Base-by-base conservation (phyloP, 768 basidiomycete species). In the Cystofilobasidium macerans region DNA sequence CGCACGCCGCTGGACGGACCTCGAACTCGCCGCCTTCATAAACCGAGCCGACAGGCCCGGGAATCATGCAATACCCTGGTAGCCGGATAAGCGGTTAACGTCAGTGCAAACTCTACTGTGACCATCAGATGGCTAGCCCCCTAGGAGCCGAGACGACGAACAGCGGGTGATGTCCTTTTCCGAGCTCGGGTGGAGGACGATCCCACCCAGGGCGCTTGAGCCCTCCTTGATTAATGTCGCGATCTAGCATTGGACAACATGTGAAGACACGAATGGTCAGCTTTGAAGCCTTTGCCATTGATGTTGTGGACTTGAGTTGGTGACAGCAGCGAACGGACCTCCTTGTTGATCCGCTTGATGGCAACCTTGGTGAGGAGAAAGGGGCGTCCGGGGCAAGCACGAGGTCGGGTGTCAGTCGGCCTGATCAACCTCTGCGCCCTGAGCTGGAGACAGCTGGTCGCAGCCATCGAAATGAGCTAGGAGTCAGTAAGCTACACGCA, bases 301-400 rank as follows among this genome's bases (percentile, higher is more conserved):
- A n/a, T n/a, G n/a, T n/a, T n/a, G n/a, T n/a, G n/a, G n/a, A 5
- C 40, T 8, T 35, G 24, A 3, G n/a, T 47, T 13, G 38, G 6
- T 7, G 7, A 16, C 22, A 20, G 30, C 4, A 60, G 38, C 18
- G 42, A 42, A 5, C 14, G 16, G 38, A 60, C 58, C 58, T 67
- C 65, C 43, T 67, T 67, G 48, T 67, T 67, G 65, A 67, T 67
- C 24, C 65, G 58, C 61, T 67, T 67, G 53, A 67, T 38, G 40
- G 65, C 65, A 26, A 48, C 48, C 65, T 67, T 35, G 24, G 36
- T 22, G 42, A 18, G 30, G 1, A 28, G 3, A 42, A 35, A 14
- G 40, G 24, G 11, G 24, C 36, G 40, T 11, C 12, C n/a, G 11
- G 40, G 8, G 26, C 40, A 32, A 33, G 13, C 7, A n/a, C 30